Base-by-base conservation (phyloP, 2,329 filamentous ascomycete genomes). In the Fusarium penzigii region DNA sequence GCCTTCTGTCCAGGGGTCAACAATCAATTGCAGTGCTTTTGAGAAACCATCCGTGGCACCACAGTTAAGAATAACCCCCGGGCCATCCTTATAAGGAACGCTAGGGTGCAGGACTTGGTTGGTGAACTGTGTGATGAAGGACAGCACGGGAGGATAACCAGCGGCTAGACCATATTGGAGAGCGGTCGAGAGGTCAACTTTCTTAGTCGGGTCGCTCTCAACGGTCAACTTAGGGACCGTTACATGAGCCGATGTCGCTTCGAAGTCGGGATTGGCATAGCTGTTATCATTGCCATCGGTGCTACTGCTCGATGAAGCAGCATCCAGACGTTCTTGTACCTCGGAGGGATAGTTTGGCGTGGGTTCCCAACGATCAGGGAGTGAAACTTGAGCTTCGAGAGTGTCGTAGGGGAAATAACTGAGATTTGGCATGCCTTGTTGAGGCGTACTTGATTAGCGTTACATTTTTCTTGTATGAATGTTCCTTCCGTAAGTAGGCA, bases 351-450 rank as follows among this genome's bases (percentile, higher is more conserved):
- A 75, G 68, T 88, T 89, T 38, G 85, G 82, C 11, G 86, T 86
- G 1, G 88, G 88, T 34, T 82, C 79, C 79, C 89, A 94, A 70
- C 92, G 83, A 58, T 88, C 78, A 8, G 90, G 86, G 56, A 83
- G 82, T 32, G 90, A 90, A 55, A 88, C 84, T 59, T 88, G 85
- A 39, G 92, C 90, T 72, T 96, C 90, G 57, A 97, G 84, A 1
- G 91, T 94, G 65, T 97, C 92, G 72, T 89, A 96, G 9, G 92
- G 92, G 67, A 97, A 97, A 74, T 90, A 90, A 52, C 82, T 81
- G 39, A 87, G 78, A 70, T 94, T 87, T 14, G 92, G 92, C 17
- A 96, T 82, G 54, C 90, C 90, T 92, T 57, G 3, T 29, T 17
- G 17, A 39, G 16, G 40, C 12, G 8, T 14, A 25, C 39, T 42